Evolutionary conservation across 2,329 filamentous ascomycete genomes (phyloP).

Genomic region (Xylaria sp.): DNA sequence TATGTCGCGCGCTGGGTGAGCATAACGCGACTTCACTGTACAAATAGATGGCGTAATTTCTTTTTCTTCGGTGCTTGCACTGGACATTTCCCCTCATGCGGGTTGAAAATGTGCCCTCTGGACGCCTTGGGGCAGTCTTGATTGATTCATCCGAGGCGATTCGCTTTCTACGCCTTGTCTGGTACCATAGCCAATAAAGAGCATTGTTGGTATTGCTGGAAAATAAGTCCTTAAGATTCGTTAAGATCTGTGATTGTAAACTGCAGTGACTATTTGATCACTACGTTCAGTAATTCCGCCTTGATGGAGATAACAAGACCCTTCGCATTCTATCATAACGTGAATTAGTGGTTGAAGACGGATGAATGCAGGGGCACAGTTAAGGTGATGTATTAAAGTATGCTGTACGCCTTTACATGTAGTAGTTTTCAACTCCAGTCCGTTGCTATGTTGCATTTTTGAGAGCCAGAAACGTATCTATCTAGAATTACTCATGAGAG

Average conservation of each 20-base stretch:
- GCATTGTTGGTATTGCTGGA: slow-evolving; percentile 24
- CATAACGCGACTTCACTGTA: slow-evolving; percentile 39
- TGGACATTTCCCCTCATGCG: background rate
- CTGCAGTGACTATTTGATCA: background rate
- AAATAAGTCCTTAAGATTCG: background rate
- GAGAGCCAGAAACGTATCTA: too few species aligned
- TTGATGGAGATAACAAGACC: background rate
- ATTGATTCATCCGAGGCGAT: slow-evolving; percentile 8
- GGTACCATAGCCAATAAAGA: slow-evolving; percentile 35
- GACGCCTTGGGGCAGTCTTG: slow-evolving; percentile 21
- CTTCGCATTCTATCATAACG: background rate
- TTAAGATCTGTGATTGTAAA: background rate
- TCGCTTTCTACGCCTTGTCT: slow-evolving; percentile 23
- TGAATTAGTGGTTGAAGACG: background rate
- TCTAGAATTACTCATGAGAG: too few species aligned
- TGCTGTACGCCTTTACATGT: too few species aligned
- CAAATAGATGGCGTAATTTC: slow-evolving; percentile 37
- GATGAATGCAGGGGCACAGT: background rate
- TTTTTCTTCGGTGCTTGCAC: slow-evolving; percentile 29
- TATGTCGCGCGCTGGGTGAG: slow-evolving; percentile 39
- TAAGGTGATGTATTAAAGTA: too few species aligned
- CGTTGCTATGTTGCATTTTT: too few species aligned
- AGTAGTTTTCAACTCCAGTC: too few species aligned
- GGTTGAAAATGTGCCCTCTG: slow-evolving; percentile 13
- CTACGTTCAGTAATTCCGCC: background rate